A percentile compares a stretch with the other conserved stretches of the same genome.
Evolutionary conservation across 768 basidiomycete genomes (phyloP).

Genomic region (Tylopilus balloui): DNA sequence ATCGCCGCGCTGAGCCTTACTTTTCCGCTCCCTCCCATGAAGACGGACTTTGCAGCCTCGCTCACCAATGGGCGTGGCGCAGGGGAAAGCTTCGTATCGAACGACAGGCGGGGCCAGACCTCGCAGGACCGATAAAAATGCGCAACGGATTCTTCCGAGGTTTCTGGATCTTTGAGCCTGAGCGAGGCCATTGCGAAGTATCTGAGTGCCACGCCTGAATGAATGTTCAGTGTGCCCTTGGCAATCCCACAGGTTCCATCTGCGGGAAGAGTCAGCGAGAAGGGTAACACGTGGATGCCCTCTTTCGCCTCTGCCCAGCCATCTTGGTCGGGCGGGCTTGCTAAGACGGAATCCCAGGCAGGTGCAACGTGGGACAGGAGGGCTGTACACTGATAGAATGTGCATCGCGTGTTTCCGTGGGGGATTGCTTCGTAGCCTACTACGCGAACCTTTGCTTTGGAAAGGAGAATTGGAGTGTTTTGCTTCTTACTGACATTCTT

Average conservation of each 20-base stretch:
- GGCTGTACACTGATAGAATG: constrained; percentile 76
- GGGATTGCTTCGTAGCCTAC: constrained; percentile 79
- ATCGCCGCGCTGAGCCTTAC: constrained; percentile 63
- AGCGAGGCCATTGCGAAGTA: constrained; percentile 81
- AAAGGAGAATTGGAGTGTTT: constrained; percentile 51
- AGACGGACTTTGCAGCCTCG: constrained; percentile 48
- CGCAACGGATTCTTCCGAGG: constrained; percentile 65
- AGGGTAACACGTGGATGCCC: constrained; percentile 69
- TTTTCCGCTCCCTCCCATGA: constrained; percentile 61
- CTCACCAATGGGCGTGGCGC: constrained; percentile 56
- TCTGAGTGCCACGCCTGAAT: constrained; percentile 59
- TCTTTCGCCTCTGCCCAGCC: constrained; percentile 60
- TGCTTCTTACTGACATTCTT: constrained; percentile 51
- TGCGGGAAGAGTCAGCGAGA: constrained; percentile 62
- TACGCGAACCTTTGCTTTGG: constrained; percentile 72
- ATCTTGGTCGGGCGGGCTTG: constrained; percentile 48
- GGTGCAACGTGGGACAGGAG: constrained; percentile 48
- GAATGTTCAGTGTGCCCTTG: constrained; percentile 54
- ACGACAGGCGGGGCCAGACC: constrained; percentile 73
- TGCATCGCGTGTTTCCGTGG: constrained; percentile 55
- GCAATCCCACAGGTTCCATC: constrained; percentile 48
- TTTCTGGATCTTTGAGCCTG: constrained; percentile 64
- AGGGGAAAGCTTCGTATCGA: constrained; percentile 54
- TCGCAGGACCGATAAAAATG: constrained; percentile 86
- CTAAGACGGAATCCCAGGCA: constrained; percentile 40